Evolutionary conservation across 768 basidiomycete species (phyloP), one percentile per base, ranked within the genome.

Genomic region (Porpolomopsis calyptriformis): DNA sequence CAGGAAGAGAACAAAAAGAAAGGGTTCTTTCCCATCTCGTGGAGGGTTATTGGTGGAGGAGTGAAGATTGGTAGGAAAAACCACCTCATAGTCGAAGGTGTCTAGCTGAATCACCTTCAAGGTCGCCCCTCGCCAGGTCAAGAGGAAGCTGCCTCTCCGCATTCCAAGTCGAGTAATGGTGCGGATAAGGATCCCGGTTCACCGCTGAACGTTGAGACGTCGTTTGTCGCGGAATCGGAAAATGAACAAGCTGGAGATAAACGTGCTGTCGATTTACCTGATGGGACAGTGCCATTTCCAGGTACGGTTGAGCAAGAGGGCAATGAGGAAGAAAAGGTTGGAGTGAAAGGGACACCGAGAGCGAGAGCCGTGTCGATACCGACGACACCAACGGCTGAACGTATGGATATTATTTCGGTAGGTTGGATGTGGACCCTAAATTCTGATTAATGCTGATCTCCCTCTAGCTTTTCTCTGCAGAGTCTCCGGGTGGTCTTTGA

Each of bases 21-120:
- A 50, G 71, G 71, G 48, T 81, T 67, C 58, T 80, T 76, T 52
- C 82, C 82, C 22, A 69, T 86, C 38, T 70, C 73, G 3, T 86
- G 84, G 84, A 71, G 84, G 35, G 82, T 86, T 10, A 81, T 86
- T 42, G 82, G 84, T 0, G 84, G 84, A 11, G 84, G 84, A 2
- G 84, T 85, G n/a, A 69, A 74, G 60, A 71, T 85, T 69, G 73
- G 71, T 49, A 75, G 39, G 8, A 37, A 39, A 29, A n/a, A 24
- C 39, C 16, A n/a, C n/a, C n/a, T n/a, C n/a, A n/a, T n/a, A n/a
- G n/a, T n/a, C n/a, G n/a, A n/a, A n/a, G n/a, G n/a, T n/a, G n/a
- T n/a, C n/a, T n/a, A 24, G 27, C n/a, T 45, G 43, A 20, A 9
- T n/a, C 27, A 25, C 27, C 7, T n/a, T 48, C 2, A 2, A 43